A percentile compares a stretch with the other conserved stretches of the same genome.
Evolutionary conservation across 2,329 filamentous ascomycete genomes (phyloP).

Genomic region (Corniculantispora saksenae): DNA sequence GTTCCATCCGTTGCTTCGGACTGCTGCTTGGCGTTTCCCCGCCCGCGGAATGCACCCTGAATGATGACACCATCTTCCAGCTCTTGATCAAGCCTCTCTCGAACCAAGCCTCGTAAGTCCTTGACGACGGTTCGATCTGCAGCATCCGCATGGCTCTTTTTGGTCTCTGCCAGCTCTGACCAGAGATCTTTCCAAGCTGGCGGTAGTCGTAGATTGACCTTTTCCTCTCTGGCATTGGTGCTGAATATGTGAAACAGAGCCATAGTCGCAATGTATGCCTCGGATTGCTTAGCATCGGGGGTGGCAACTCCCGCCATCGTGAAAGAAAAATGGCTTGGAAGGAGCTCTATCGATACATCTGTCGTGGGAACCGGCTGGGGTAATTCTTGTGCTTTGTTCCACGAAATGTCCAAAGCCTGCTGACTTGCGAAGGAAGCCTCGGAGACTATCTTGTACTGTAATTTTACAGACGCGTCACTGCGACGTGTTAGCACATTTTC

Average conservation of each 20-base stretch:
- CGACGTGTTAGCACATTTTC: conserved; percentile 14
- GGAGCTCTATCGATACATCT: conserved; percentile 47
- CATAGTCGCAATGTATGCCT: conserved; percentile 79
- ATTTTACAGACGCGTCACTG: conserved; percentile 69
- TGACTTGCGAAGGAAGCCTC: conserved; percentile 73
- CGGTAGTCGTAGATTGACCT: conserved; percentile 76
- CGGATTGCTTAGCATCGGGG: conserved; percentile 76
- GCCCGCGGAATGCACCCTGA: conserved; percentile 72
- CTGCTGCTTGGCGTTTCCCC: conserved; percentile 47
- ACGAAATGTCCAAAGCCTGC: conserved; percentile 72
- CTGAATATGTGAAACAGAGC: conserved; percentile 82
- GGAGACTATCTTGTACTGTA: conserved; percentile 71
- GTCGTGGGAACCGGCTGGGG: conserved; percentile 36
- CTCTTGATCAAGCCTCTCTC: conserved; percentile 67
- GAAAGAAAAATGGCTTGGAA: conserved; percentile 60
- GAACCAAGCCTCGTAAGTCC: conserved; percentile 69
- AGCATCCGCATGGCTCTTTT: conserved; percentile 69
- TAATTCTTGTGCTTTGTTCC: conserved; percentile 71
- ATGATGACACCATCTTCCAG: conserved; percentile 74
- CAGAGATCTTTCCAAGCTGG: conserved; percentile 83
- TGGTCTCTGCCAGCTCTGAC: conserved; percentile 71
- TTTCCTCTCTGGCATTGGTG: conserved; percentile 80
- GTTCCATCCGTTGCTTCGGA: conserved; percentile 53
- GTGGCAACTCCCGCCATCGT: conserved; percentile 76
- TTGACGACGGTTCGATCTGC: conserved; percentile 69